These are phyloP conservation scores for Phytophthora syringae DNA, from an alignment of 352 stramenopile species.

Conservation along the genomic window DNA sequence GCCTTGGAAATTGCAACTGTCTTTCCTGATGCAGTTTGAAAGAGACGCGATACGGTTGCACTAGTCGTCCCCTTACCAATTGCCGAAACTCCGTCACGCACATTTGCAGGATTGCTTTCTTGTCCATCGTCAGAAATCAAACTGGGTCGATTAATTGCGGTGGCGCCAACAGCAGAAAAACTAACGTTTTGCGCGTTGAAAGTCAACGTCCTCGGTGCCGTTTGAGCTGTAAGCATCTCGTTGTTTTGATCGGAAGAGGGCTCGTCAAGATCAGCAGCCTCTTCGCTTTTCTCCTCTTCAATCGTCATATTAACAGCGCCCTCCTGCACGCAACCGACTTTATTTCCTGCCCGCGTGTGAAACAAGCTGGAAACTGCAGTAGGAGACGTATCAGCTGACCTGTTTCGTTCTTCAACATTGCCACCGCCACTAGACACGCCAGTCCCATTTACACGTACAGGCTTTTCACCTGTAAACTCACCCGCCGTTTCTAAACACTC, in stretches of 20 bases:
- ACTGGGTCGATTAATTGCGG: too few species aligned
- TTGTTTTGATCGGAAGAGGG: not conserved
- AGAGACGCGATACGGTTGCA: not conserved
- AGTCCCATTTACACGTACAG: not conserved
- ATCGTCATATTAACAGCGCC: not conserved
- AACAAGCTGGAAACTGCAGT: conserved; percentile 6
- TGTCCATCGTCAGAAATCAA: not conserved
- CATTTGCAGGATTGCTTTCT: not conserved
- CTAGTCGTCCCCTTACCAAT: not conserved
- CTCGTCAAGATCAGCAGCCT: not conserved
- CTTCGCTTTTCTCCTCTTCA: not conserved
- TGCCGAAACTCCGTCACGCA: not conserved
- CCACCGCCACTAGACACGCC: not conserved
- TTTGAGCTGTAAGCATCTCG: not conserved
- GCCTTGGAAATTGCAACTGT: not conserved
- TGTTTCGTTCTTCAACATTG: not conserved
- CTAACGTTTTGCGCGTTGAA: not conserved
- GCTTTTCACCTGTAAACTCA: not conserved
- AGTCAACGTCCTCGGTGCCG: not conserved
- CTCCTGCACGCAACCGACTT: not conserved
- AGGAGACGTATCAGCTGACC: not conserved
- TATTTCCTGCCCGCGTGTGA: not conserved
- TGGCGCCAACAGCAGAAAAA: not conserved
- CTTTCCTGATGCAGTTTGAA: not conserved
- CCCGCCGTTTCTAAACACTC: not conserved